phyloP scores from a whole-genome alignment of 2,329 filamentous ascomycete genomes.

The Xylaria sp. region DNA sequence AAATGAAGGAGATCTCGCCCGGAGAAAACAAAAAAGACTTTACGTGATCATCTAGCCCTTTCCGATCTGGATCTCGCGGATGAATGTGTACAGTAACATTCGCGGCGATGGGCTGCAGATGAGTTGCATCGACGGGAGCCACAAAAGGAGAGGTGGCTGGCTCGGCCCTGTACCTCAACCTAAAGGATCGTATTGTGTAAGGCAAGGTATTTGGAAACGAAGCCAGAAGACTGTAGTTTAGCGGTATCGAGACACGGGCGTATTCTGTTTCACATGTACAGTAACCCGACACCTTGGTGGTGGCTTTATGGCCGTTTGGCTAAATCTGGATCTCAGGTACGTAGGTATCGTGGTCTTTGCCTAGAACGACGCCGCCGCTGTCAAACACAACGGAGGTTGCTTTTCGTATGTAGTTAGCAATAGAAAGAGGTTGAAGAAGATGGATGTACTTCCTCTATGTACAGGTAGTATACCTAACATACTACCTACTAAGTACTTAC shows the following conservation, averaged over 20 bases:
- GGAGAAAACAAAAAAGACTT: slow-evolving; percentile 5
- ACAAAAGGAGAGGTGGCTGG: slow-evolving; percentile 12
- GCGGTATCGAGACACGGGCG: slow-evolving; percentile 26
- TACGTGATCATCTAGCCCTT: slow-evolving; percentile 28
- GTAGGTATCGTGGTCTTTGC: not conserved
- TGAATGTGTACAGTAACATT: slow-evolving; percentile 36
- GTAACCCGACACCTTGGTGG: slow-evolving; percentile 15
- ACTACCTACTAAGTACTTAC: too few species aligned
- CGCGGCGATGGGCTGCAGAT: slow-evolving; percentile 36
- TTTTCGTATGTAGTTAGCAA: slow-evolving; percentile 6
- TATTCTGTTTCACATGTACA: slow-evolving; percentile 23
- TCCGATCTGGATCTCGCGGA: slow-evolving; percentile 39
- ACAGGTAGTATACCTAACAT: not conserved
- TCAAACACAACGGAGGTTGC: slow-evolving; percentile 1
- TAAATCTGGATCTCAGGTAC: slow-evolving; percentile 5
- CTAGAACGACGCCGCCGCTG: not conserved
- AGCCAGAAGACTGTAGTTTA: not conserved
- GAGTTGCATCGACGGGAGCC: slow-evolving; percentile 32
- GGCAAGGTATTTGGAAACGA: slow-evolving; percentile 25
- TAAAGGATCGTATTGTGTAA: slow-evolving; percentile 9
- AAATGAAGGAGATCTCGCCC: slow-evolving; percentile 34
- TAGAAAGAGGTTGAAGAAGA: not conserved
- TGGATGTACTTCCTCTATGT: not conserved
- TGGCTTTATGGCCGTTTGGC: slow-evolving; percentile 1
- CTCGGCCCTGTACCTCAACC: not conserved